Percentiles rank a stretch among this genome's conserved stretches.
Conservation (phyloP, 345 rosid genomes). For the Acer campestre region DNA sequence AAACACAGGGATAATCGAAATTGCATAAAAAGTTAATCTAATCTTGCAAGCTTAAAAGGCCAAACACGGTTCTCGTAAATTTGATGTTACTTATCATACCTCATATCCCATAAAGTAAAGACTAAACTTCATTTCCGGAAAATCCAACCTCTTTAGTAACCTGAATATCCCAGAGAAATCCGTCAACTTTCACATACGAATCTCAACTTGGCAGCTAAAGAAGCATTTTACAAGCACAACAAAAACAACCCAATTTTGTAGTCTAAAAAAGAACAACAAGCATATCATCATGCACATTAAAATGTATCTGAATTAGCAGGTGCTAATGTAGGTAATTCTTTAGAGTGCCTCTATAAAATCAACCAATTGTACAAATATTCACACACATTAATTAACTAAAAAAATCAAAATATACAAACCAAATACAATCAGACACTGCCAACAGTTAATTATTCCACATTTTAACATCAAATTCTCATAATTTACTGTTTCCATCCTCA, state of each 20-base stretch:
- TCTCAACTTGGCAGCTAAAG: background rate
- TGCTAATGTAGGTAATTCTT: background rate
- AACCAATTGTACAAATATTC: no score
- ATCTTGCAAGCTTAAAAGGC: background rate
- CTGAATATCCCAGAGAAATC: slow-evolving; percentile 32
- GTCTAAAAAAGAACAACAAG: background rate
- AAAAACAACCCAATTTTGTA: background rate
- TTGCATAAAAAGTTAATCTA: background rate
- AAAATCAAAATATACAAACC: background rate
- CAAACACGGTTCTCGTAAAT: background rate
- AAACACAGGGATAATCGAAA: background rate
- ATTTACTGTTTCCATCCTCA: no score
- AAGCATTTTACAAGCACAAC: background rate
- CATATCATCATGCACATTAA: background rate
- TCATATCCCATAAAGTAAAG: slow-evolving; percentile 88
- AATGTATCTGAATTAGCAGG: background rate
- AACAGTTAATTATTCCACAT: background rate
- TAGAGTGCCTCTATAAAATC: background rate
- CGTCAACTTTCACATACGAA: background rate
- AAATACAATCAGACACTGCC: background rate
- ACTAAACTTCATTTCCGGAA: slow-evolving; percentile 89
- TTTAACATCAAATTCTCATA: background rate
- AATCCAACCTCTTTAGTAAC: slow-evolving; percentile 87
- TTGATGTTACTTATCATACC: slow-evolving; percentile 41
- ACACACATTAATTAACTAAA: background rate